phyloP scores from a whole-genome alignment of 2,329 filamentous ascomycete genomes.

The Mycosphaerella sp. region DNA sequence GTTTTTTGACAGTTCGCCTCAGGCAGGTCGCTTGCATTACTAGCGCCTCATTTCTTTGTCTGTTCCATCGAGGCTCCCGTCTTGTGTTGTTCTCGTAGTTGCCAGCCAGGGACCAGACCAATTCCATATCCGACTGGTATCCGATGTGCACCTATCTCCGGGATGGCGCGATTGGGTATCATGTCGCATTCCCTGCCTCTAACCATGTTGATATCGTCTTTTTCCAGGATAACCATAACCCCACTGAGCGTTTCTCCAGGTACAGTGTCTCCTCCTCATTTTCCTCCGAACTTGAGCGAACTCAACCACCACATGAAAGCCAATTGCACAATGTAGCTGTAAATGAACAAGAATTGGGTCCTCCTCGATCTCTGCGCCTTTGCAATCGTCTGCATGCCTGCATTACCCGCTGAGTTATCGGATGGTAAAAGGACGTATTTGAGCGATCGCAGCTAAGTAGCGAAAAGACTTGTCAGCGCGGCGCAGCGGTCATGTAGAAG shows the following conservation, averaged over 20 bases:
- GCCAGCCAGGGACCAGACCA: too few species aligned
- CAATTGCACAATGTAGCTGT: slow-evolving; percentile 90
- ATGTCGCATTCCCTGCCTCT: not conserved
- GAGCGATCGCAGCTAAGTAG: slow-evolving; percentile 71
- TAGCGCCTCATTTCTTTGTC: too few species aligned
- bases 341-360: slow-evolving; percentile 88
- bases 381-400: slow-evolving; percentile 66
- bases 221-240: not conserved
- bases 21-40: too few species aligned
- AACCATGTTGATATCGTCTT: not conserved
- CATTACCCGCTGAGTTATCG: slow-evolving; percentile 57
- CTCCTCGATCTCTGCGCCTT: slow-evolving; percentile 79
- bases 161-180: not conserved
- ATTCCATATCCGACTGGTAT: too few species aligned
- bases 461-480: too few species aligned
- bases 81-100: too few species aligned
- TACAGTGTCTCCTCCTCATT: not conserved
- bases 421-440: slow-evolving; percentile 95
- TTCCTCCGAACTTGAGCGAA: slow-evolving; percentile 36
- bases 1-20: too few species aligned
- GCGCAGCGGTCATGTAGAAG: too few species aligned
- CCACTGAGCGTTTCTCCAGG: slow-evolving; percentile 16
- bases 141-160: not conserved
- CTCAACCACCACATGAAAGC: slow-evolving; percentile 85
- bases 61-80: too few species aligned